These are phyloP conservation scores for Gaultheria prostrata DNA, from an alignment of 148 eudicot species.

Conservation along the genomic window DNA sequence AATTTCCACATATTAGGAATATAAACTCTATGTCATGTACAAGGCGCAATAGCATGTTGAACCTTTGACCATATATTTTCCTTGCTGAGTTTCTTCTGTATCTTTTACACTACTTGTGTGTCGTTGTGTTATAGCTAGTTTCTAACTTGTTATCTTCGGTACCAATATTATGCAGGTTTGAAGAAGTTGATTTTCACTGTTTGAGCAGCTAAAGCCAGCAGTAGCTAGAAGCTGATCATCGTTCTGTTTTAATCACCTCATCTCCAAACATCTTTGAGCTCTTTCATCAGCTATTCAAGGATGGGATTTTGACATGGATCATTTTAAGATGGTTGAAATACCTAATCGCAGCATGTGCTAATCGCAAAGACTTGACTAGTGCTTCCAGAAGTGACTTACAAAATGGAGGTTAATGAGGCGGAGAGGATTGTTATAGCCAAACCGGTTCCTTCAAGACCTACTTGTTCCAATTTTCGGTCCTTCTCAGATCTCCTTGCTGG, in stretches of 20 bases:
- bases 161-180: not conserved
- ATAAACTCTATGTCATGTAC: not conserved
- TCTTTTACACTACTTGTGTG: not conserved
- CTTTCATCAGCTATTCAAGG: slow-evolving; percentile 3
- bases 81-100: not conserved
- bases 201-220: slow-evolving; percentile 1
- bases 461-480: slow-evolving; percentile 43
- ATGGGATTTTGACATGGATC: not conserved
- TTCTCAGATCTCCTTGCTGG: slow-evolving; percentile 68
- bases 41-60: not conserved
- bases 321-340: not conserved
- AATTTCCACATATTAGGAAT: not conserved
- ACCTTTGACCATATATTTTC: not conserved
- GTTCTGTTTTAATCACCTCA: not conserved
- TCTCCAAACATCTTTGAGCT: not conserved
- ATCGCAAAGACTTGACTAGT: not conserved
- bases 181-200: not conserved
- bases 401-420: slow-evolving; percentile 60
- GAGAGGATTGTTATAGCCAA: slow-evolving; percentile 60
- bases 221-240: slow-evolving; percentile 10
- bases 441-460: slow-evolving; percentile 88
- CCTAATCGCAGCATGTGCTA: not conserved
- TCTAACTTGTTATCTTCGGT: not conserved
- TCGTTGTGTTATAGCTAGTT: not conserved
- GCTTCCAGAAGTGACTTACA: not conserved